These are phyloP conservation scores for Phytopythium aichiense DNA, from an alignment of 352 stramenopile species.

Conservation along the genomic window DNA sequence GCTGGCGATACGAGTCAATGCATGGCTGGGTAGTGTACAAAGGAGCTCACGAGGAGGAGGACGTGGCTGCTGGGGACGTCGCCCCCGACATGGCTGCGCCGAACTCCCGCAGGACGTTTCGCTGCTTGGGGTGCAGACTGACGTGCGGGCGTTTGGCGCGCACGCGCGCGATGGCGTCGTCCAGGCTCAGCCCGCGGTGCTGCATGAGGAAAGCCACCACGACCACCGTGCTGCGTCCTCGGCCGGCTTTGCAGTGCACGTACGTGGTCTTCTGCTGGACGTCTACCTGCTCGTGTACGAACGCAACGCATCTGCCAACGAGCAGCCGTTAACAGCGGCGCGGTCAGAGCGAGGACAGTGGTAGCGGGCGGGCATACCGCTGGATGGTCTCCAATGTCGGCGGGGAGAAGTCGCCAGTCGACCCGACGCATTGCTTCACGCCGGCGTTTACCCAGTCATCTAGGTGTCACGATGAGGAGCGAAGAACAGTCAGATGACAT, in stretches of 20 bases:
- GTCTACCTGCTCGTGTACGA: constrained; percentile 60
- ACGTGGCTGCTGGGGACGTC: constrained; percentile 3
- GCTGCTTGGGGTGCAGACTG: constrained; percentile 58
- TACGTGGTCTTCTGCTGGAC: constrained; percentile 52
- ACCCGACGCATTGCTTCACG: constrained; percentile 59
- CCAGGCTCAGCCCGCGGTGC: constrained; percentile 47
- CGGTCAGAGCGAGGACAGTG: not conserved
- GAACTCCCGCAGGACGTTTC: constrained; percentile 41
- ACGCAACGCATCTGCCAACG: constrained; percentile 44
- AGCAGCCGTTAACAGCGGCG: not conserved
- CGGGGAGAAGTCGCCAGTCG: constrained; percentile 62
- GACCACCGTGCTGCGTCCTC: constrained; percentile 67
- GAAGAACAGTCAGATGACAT: not conserved
- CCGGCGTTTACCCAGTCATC: constrained; percentile 45
- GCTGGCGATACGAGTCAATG: not conserved
- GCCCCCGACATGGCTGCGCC: constrained; percentile 1
- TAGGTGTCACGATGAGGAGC: constrained; percentile 8
- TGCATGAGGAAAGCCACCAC: constrained; percentile 71
- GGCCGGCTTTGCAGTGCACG: constrained; percentile 80
- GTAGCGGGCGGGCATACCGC: constrained; percentile 11
- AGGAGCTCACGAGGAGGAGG: not conserved
- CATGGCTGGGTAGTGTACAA: not conserved
- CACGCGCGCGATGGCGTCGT: constrained; percentile 53
- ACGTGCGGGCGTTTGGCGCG: constrained; percentile 57
- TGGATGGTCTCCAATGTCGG: constrained; percentile 61